A percentile compares a stretch with the other conserved stretches of the same genome.
phyloP scores from a whole-genome alignment of 1,284 basidiomycete genomes.

The Apiotrichum montevideense region DNA sequence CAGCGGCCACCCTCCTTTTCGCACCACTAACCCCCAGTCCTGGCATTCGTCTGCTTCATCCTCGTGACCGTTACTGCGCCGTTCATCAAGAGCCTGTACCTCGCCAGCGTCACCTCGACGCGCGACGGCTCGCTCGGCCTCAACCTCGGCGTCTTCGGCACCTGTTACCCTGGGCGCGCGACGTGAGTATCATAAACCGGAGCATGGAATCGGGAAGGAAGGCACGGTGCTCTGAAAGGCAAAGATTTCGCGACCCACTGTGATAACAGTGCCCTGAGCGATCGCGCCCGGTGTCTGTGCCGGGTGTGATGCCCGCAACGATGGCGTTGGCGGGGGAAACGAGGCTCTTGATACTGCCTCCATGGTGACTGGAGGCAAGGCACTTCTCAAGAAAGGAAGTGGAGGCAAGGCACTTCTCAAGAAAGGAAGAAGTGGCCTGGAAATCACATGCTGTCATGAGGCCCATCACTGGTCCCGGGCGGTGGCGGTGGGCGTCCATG shows the following conservation, averaged over 20 bases:
- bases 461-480: no score
- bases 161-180: slow-evolving; percentile 6
- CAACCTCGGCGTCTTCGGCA: slow-evolving; percentile 9
- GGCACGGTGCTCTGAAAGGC: no score
- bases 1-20: not conserved
- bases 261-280: not conserved
- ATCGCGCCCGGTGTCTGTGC: no score
- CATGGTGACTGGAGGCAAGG: no score
- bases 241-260: not conserved
- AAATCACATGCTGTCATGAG: no score
- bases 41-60: slow-evolving; percentile 7
- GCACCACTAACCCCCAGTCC: not conserved
- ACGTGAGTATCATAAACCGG: not conserved
- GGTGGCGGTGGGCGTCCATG: no score
- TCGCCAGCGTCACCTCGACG: not conserved
- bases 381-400: no score
- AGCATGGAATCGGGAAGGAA: not conserved
- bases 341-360: no score
- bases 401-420: no score
- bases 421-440: no score
- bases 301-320: no score
- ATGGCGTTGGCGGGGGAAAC: no score
- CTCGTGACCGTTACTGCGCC: slow-evolving; percentile 8
- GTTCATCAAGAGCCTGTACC: slow-evolving; percentile 6
- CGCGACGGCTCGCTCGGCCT: not conserved